Evolutionary conservation across 192 early-diverging fungal genomes (phyloP), one percentile per base, ranked within the genome.

Genomic region (Paraglomus brasilianum): DNA sequence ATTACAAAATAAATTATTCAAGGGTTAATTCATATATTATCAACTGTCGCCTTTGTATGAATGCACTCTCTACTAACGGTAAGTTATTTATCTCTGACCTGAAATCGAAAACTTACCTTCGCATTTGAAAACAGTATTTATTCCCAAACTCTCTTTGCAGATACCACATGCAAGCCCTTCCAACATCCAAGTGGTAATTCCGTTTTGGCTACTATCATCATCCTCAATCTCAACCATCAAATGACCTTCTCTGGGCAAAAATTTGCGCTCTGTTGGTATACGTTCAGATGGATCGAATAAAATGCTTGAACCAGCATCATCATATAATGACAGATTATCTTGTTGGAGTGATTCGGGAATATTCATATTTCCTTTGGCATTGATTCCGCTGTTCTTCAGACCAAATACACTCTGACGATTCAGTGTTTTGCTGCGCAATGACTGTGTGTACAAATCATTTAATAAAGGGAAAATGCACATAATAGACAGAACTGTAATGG

Each of bases 101-200:
- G 3, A 30, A 30, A 3, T 30, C 30, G 3, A 30, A 11, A 10
- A 11, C 21, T 56, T 56, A 56, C 53, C 45, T 47, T 64, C 62
- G 11, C 62, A 64, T 64, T 64, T 64, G 17, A 44, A 64, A 1
- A 64, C 62, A 46, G 17, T 6, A 64, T 64, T 64, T 19, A 64
- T 13, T 47, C 62, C 45, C 17, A 64, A 43, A 64, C 62, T 64
- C 13, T 64, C 36, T 24, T 43, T 30, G 36, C 62, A 64, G 19
- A 64, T 48, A 13, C 62, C 19, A 48, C 62, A 64, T 8, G 62
- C 62, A 14, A 64, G 21, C 44, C 62, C 62, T 64, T 64, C 62
- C 22, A 64, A 19, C 62, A 64, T 64, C 62, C 62, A 64, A 24
- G 60, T 62, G 40, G 17, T 62, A 21, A 64, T 48, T 11, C 62